phyloP scores from a whole-genome alignment of 805 yeast species.

The Starmerella bombi region DNA sequence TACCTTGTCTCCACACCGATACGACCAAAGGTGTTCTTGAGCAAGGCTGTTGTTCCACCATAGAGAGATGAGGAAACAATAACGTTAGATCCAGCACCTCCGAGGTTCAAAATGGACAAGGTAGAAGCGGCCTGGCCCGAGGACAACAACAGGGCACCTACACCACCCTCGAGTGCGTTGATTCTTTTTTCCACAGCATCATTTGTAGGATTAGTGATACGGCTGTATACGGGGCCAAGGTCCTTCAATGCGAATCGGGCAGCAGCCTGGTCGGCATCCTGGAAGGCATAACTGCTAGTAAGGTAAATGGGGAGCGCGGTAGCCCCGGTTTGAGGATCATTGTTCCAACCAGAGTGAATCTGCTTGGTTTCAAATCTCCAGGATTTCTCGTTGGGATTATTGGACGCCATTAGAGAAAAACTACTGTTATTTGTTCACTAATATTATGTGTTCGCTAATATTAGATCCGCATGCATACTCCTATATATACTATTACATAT shows the following conservation, averaged over 20 bases:
- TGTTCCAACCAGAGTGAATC: conserved; percentile 85
- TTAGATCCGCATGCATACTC: not conserved
- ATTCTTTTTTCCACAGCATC: conserved; percentile 84
- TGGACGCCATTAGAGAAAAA: too few species aligned
- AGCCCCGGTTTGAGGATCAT: conserved; percentile 50
- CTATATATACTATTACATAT: too few species aligned
- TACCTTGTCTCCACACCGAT: conserved; percentile 77
- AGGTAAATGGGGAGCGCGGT: conserved; percentile 93
- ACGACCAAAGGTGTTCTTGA: conserved; percentile 82
- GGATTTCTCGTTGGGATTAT: conserved; percentile 4
- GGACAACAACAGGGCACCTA: conserved; percentile 74
- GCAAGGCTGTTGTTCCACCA: conserved; percentile 95
- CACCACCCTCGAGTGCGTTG: conserved; percentile 87
- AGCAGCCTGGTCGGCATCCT: conserved; percentile 84
- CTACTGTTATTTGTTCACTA: not conserved
- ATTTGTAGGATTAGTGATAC: conserved; percentile 85
- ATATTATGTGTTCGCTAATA: not conserved
- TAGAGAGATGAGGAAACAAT: conserved; percentile 75
- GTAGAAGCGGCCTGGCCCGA: conserved; percentile 96
- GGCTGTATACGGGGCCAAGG: conserved; percentile 76
- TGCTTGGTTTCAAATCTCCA: conserved; percentile 57
- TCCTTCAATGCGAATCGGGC: conserved; percentile 73
- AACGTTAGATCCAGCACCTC: conserved; percentile 67
- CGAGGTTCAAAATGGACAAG: conserved; percentile 46
- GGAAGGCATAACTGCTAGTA: conserved; percentile 76